phyloP scores from a whole-genome alignment of 371 early-diverging fungal genomes.

The Mycotypha africana region DNA sequence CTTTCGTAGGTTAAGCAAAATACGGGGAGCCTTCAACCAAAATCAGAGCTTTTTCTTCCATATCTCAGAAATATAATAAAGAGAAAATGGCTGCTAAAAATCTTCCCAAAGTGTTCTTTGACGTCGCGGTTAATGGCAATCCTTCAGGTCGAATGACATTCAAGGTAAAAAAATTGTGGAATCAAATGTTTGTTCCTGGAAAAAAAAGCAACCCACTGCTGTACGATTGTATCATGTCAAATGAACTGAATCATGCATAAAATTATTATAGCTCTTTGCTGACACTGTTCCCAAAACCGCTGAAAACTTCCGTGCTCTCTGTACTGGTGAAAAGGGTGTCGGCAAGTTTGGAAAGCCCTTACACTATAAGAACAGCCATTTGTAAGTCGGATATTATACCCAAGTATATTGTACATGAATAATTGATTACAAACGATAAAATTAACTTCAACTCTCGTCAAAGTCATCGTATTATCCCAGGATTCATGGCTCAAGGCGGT shows the following conservation, averaged over 20 bases:
- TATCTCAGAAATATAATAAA: too few species aligned
- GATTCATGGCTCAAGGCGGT: slow-evolving; percentile 99
- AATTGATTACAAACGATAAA: neutral
- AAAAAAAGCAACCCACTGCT: too few species aligned
- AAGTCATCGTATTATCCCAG: slow-evolving; percentile 89
- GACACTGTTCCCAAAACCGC: slow-evolving; percentile 96
- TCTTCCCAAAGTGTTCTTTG: slow-evolving; percentile 53
- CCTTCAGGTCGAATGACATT: slow-evolving; percentile 62
- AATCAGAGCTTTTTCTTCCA: too few species aligned
- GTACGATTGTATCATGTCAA: slow-evolving; percentile 31
- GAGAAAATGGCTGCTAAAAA: slow-evolving; percentile 26
- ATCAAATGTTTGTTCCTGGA: too few species aligned
- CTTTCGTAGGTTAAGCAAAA: too few species aligned
- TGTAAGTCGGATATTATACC: slow-evolving; percentile 59
- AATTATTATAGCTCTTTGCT: slow-evolving; percentile 62
- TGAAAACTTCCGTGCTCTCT: slow-evolving; percentile 93
- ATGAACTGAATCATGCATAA: neutral
- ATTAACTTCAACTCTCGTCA: neutral
- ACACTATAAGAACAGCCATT: slow-evolving; percentile 78
- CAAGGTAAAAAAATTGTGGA: slow-evolving; percentile 30
- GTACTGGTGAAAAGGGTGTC: slow-evolving; percentile 72
- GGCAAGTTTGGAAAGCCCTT: slow-evolving; percentile 63
- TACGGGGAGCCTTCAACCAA: too few species aligned
- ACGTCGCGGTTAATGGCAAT: slow-evolving; percentile 46
- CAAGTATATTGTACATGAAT: neutral